Base-by-base conservation (phyloP, 2,329 filamentous ascomycete genomes). In the Beauveria medogensis region DNA sequence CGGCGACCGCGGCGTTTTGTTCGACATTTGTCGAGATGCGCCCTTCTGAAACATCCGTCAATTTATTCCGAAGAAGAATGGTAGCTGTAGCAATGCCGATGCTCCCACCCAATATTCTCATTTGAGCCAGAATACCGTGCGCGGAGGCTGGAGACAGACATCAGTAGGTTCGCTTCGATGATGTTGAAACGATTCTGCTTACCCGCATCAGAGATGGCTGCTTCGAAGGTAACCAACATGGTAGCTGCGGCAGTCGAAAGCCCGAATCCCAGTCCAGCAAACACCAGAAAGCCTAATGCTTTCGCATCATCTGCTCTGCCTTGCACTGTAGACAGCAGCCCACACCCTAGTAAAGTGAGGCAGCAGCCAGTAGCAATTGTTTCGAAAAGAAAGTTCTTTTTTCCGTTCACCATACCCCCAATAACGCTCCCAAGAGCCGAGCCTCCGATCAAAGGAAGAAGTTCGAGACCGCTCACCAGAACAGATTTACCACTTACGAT, bases 51-150 rank as follows among this genome's bases (percentile, higher is more conserved):
- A 14, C 34, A 37, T 37, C 34, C 34, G 66, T 61, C 7, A 68
- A 47, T 70, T 71, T 65, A 66, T 72, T 55, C 63, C 71, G 48
- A 65, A 81, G 65, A 18, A 82, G 73, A 18, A 78, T 77, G 1
- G 81, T 78, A 22, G 80, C 83, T 1, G 77, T 74, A 3, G 81
- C 78, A 57, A 84, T 82, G 3, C 81, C 81, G 30, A 83, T 70
- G 61, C 80, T 82, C 6, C 81, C 81, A 5, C 81, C 81, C 0
- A 83, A 71, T 24, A 83, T 76, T 37, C 81, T 75, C 26, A 77
- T 69, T 60, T 83, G 80, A 0, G 80, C 77, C 14, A 83, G 66
- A 44, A 83, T 77, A 0, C 80, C 81, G 64, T 84, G 81, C 0
- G 80, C 78, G 12, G 78, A 71, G 14, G 80, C 80, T 82, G 47